phyloP scores from a whole-genome alignment of 352 stramenopile genomes.

The Pythium scleroteichum region DNA sequence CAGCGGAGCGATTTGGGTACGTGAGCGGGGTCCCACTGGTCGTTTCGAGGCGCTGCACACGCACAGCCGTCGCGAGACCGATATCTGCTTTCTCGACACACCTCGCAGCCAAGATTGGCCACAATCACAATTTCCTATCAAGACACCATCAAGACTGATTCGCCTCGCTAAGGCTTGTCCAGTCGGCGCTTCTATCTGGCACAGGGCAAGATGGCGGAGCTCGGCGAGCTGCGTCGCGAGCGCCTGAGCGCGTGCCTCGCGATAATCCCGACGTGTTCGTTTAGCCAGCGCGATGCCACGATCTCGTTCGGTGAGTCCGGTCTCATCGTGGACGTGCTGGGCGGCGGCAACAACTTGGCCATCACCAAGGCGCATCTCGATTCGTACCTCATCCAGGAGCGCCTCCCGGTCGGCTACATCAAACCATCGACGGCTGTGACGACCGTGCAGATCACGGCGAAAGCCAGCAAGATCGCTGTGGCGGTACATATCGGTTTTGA shows the following conservation, averaged over 20 bases:
- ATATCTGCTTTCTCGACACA: too few species aligned
- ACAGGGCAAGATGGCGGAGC: too few species aligned
- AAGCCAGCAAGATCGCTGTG: conserved; percentile 2
- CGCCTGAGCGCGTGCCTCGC: background rate
- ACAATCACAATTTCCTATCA: too few species aligned
- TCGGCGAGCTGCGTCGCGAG: conserved; percentile 2
- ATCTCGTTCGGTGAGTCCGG: conserved; percentile 12
- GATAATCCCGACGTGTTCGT: background rate
- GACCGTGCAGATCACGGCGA: background rate
- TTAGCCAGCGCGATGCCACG: background rate
- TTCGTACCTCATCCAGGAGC: conserved; percentile 32
- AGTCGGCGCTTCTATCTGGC: too few species aligned
- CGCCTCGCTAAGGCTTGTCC: too few species aligned
- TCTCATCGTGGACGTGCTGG: background rate
- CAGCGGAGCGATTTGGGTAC: too few species aligned
- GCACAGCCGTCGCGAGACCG: too few species aligned
- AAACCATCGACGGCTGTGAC: conserved; percentile 17
- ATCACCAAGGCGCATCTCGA: conserved; percentile 1
- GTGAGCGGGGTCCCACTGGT: too few species aligned
- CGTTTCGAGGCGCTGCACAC: too few species aligned
- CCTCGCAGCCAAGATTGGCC: too few species aligned
- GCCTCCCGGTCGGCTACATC: conserved; percentile 27
- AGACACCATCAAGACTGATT: too few species aligned
- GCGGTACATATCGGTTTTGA: too few species aligned
- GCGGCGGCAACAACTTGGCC: conserved; percentile 1